phyloP scores from a whole-genome alignment of 768 basidiomycete species.

The Sistotremastrum suecicum region DNA sequence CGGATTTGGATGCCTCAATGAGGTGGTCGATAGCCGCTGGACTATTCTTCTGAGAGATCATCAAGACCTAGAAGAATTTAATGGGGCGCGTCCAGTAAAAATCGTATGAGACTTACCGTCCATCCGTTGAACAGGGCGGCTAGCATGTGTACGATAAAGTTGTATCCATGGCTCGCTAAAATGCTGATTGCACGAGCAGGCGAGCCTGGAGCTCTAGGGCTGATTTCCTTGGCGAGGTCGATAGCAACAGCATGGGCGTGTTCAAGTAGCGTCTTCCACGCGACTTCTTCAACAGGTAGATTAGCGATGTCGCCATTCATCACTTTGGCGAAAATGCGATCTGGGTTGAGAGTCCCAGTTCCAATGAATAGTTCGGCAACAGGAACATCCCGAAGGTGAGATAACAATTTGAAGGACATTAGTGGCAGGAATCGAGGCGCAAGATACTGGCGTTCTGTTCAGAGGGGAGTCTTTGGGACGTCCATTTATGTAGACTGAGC shows the following conservation, averaged over 20 bases:
- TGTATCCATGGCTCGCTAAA: not conserved
- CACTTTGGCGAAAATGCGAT: not conserved
- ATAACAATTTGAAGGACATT: no score
- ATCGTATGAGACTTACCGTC: not conserved
- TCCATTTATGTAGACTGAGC: no score
- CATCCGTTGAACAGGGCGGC: slow-evolving; percentile 2
- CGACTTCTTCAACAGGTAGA: not conserved
- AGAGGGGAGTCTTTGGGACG: no score
- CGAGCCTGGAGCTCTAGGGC: not conserved
- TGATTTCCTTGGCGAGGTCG: not conserved
- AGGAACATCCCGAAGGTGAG: not conserved
- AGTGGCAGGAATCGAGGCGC: no score
- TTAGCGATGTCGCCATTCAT: not conserved
- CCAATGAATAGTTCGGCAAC: not conserved
- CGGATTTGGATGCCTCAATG: not conserved
- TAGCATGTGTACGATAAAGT: slow-evolving; percentile 1
- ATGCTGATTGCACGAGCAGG: not conserved
- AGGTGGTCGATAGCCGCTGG: slow-evolving; percentile 1
- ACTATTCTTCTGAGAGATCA: slow-evolving; percentile 4
- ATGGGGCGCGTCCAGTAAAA: not conserved
- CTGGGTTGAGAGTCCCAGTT: not conserved
- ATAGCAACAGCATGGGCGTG: slow-evolving; percentile 1
- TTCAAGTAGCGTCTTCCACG: not conserved
- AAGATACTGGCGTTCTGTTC: no score
- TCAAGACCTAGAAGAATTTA: not conserved